Evolutionary conservation across 73 alveolate genomes (phyloP), one percentile per base, ranked within the genome.

Genomic region (Effrenium voratum): DNA sequence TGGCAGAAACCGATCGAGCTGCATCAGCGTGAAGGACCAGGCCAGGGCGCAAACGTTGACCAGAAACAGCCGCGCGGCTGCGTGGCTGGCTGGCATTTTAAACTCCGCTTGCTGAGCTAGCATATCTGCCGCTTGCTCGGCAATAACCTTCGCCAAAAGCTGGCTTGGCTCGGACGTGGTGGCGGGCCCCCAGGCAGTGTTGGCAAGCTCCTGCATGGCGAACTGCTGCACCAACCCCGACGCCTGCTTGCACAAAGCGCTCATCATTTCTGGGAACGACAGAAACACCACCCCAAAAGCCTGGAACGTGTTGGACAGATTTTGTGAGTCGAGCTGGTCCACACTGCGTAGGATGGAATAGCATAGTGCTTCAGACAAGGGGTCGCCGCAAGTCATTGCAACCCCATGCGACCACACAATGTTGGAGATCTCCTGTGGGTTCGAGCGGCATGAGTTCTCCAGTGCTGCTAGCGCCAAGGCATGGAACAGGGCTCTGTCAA

Each of bases 361-460:
- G 24, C 76, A 10, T 26, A 50, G 13, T n/a, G 36, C 93, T 19
- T 82, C 93, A 16, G 49, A 5, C 93, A 30, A 30, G 50, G 50
- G 66, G 75, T 50, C 73, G 36, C 50, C 60, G 45, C 47, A 55
- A 49, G 36, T 82, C 47, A 55, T 34, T 36, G 36, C 47, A 2
- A 15, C 49, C 8, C 50, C 73, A 82, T 22, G 19, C 13, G 76
- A 16, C 75, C 93, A 38, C 12, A 82, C 28, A 30, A 55, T 28
- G 13, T 82, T 82, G 24, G 93, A 82, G 60, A 38, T 36, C 93
- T 82, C 76, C n/a, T 82, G 93, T n/a, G 93, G 75, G 52, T 82
- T 34, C 38, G 32, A 36, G 76, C 26, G n/a, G 45, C 41, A 26
- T 13, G 57, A 30, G 22, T 47, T 45, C 34, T 19, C 46, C 60